Conservation (phyloP, 148 eudicot species). For the Rhododendron vialii region DNA sequence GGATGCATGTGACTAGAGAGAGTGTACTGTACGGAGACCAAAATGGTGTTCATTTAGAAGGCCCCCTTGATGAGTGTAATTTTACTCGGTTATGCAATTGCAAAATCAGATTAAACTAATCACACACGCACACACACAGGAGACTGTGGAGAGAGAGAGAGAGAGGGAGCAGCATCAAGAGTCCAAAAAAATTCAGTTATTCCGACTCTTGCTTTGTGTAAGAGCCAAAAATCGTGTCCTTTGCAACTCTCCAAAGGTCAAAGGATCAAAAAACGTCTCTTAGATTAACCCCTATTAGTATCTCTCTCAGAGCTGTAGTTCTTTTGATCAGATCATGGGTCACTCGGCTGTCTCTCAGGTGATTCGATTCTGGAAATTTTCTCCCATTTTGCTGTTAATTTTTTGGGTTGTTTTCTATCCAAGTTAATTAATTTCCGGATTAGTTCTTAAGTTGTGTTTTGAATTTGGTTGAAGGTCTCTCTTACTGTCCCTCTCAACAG, state of each 20-base stretch:
- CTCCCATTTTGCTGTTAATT: not conserved
- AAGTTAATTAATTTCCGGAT: not conserved
- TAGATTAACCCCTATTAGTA: not conserved
- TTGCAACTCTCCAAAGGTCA: not conserved
- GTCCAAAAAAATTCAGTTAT: not conserved
- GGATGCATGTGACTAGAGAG: too few species aligned
- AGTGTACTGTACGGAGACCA: not conserved
- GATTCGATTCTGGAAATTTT: not conserved
- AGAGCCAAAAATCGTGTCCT: not conserved
- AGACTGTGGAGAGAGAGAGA: not conserved
- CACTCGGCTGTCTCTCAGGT: conserved; percentile 49
- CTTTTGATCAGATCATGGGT: conserved; percentile 35
- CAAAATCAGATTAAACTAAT: not conserved
- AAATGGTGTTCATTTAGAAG: not conserved
- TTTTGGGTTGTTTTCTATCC: not conserved
- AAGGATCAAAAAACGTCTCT: not conserved
- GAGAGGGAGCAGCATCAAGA: not conserved
- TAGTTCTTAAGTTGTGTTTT: not conserved
- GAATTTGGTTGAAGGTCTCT: conserved; percentile 34
- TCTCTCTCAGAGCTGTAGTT: not conserved
- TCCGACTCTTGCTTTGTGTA: not conserved
- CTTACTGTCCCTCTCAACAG: conserved; percentile 33
- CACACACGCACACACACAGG: not conserved
- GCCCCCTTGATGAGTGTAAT: not conserved
- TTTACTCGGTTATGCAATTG: not conserved